These are phyloP conservation scores for Pyrenophora seminiperda DNA, from an alignment of 2,329 filamentous ascomycete species.

Conservation along the genomic window DNA sequence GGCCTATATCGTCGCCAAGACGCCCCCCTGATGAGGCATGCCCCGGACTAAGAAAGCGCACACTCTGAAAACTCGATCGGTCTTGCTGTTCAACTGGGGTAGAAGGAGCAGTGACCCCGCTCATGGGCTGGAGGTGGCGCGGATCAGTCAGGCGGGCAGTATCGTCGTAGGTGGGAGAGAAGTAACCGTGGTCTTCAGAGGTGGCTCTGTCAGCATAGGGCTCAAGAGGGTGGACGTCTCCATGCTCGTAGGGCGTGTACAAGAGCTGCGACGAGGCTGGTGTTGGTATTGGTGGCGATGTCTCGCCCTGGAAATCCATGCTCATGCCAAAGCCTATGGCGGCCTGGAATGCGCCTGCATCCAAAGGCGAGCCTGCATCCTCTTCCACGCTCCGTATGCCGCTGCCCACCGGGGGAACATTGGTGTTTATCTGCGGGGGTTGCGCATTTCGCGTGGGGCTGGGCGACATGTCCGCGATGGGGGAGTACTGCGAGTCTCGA, in stretches of 20 bases:
- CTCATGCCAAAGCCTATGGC: slow-evolving; percentile 56
- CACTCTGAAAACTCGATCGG: slow-evolving; percentile 59
- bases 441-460: slow-evolving; percentile 47
- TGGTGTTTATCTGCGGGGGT: slow-evolving; percentile 46
- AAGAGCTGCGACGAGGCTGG: slow-evolving; percentile 53
- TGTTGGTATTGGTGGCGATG: slow-evolving; percentile 36
- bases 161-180: slow-evolving; percentile 61
- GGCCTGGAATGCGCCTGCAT: slow-evolving; percentile 55
- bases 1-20: slow-evolving; percentile 64
- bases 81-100: slow-evolving; percentile 49
- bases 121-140: slow-evolving; percentile 62
- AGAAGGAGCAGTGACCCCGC: slow-evolving; percentile 52
- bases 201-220: slow-evolving; percentile 48
- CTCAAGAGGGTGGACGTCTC: slow-evolving; percentile 9
- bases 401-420: slow-evolving; percentile 35
- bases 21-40: slow-evolving; percentile 52
- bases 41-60: slow-evolving; percentile 57
- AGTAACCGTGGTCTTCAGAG: slow-evolving; percentile 62
- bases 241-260: slow-evolving; percentile 46
- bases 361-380: slow-evolving; percentile 49
- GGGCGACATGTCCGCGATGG: slow-evolving; percentile 59
- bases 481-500: slow-evolving; percentile 55
- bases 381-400: slow-evolving; percentile 44
- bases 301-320: slow-evolving; percentile 52
- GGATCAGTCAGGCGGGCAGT: slow-evolving; percentile 64